Evolutionary conservation across 768 basidiomycete genomes (phyloP).

Genomic region (Auriscalpium microsporum): DNA sequence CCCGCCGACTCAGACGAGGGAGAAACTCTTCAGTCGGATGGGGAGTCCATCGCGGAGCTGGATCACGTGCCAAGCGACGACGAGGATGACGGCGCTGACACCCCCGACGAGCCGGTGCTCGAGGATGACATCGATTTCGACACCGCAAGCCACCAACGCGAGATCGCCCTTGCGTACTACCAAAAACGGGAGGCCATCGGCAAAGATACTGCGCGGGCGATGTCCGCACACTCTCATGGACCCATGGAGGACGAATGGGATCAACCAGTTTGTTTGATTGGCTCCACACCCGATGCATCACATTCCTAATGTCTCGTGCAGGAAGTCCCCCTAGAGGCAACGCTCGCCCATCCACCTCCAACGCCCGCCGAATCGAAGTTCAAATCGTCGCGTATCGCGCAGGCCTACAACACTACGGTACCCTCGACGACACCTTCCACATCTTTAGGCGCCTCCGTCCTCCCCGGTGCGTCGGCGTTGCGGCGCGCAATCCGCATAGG

Average conservation of each 20-base stretch:
- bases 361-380: slow-evolving; percentile 57
- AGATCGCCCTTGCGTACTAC: slow-evolving; percentile 66
- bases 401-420: slow-evolving; percentile 7
- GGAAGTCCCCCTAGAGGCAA: slow-evolving; percentile 37
- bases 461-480: slow-evolving; percentile 21
- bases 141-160: slow-evolving; percentile 59
- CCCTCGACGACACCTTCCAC: slow-evolving; percentile 18
- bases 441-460: slow-evolving; percentile 22
- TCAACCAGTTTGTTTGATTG: slow-evolving; percentile 26
- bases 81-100: slow-evolving; percentile 14
- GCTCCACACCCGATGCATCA: not conserved
- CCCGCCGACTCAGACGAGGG: slow-evolving; percentile 27
- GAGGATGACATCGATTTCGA: slow-evolving; percentile 53
- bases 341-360: slow-evolving; percentile 27
- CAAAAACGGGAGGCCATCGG: slow-evolving; percentile 51
- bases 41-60: not conserved
- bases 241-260: slow-evolving; percentile 34
- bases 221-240: slow-evolving; percentile 37
- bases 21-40: slow-evolving; percentile 18
- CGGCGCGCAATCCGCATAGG: slow-evolving; percentile 23
- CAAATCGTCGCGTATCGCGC: slow-evolving; percentile 38
- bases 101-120: slow-evolving; percentile 30
- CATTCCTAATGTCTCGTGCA: slow-evolving; percentile 15
- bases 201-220: slow-evolving; percentile 40
- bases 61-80: slow-evolving; percentile 6